Conservation (phyloP, 1,139 yeast species). For the Maudiozyma humilis region DNA sequence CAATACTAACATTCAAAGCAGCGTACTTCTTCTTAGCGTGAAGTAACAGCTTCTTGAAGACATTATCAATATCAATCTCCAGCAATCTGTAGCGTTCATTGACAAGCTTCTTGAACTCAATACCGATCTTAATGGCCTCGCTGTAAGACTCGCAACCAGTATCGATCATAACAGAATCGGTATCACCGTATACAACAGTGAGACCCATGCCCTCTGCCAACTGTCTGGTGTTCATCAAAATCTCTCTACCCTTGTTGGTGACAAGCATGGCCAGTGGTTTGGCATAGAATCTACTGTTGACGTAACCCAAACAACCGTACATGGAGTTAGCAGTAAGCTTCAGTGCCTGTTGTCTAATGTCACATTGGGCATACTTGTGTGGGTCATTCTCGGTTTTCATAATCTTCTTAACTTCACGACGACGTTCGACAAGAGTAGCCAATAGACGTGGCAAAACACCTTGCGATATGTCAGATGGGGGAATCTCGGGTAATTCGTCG, state of each 20-base stretch:
- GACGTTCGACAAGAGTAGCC: conserved; percentile 77
- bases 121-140: conserved; percentile 79
- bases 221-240: conserved; percentile 85
- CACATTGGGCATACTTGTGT: conserved; percentile 69
- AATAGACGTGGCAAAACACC: conserved; percentile 86
- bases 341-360: conserved; percentile 91
- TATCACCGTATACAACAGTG: conserved; percentile 94
- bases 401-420: conserved; percentile 84
- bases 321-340: conserved; percentile 96
- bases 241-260: conserved; percentile 92
- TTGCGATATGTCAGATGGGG: conserved; percentile 47
- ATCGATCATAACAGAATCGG: conserved; percentile 98
- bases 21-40: conserved; percentile 99
- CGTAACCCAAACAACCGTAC: conserved; percentile 97
- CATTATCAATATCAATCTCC: conserved; percentile 93
- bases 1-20: conserved; percentile 58
- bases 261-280: conserved; percentile 93
- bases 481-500: conserved; percentile 64
- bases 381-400: conserved; percentile 67
- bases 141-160: conserved; percentile 63
- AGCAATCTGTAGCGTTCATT: conserved; percentile 80
- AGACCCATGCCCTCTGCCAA: conserved; percentile 79
- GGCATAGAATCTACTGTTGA: conserved; percentile 88
- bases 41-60: conserved; percentile 72
- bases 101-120: conserved; percentile 72